Base-by-base conservation (phyloP, 139 green algal species). In the Parachlorella kessleri region DNA sequence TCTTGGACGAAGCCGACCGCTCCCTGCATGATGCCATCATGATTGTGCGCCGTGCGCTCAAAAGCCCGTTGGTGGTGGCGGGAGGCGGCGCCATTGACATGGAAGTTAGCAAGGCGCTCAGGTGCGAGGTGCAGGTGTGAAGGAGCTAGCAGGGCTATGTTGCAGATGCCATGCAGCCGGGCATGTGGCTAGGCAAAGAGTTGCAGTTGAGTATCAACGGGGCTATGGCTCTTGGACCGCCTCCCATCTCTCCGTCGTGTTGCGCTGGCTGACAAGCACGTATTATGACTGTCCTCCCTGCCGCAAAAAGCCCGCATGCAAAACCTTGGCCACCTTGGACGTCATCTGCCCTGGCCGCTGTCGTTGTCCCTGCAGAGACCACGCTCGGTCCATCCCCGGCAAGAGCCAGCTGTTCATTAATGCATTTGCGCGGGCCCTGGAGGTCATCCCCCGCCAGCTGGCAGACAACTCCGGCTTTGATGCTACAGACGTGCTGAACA, bases 1-100 rank as follows among this genome's bases (percentile, higher is more conserved):
- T 99, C 88, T 41, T 88, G 64, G 84, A 89, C 48, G 96, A 98
- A 89, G 96, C 96, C 1, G 94, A 98, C 76, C 90, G 97, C 70
- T 97, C 91, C 21, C 86, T 99, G 72, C 96, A 99, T 77, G 96
- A 99, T 82, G 96, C 97, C 63, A 97, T 99, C 90, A 98, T 98
- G 93, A 99, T 99, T 81, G 97, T 99, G 83, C 85, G 96, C 55
- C 81, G 93, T 9, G 89, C 94, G 9, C 73, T 95, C 38, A 97
- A 97, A 89, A 92, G 93, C 78, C 81, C 90, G 8, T 53, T 80
- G 24, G 86, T 99, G 21, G 96, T 99, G 71, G 85, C 97, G 3
- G 97, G 97, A 30, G 97, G 97, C 38, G 97, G 97, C 64, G 97
- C 97, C 6, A 96, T 99, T 38, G 97, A 99, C 86, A 97, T 98